Conservation (phyloP, 1,284 basidiomycete genomes). For the Chalciporus sp. region DNA sequence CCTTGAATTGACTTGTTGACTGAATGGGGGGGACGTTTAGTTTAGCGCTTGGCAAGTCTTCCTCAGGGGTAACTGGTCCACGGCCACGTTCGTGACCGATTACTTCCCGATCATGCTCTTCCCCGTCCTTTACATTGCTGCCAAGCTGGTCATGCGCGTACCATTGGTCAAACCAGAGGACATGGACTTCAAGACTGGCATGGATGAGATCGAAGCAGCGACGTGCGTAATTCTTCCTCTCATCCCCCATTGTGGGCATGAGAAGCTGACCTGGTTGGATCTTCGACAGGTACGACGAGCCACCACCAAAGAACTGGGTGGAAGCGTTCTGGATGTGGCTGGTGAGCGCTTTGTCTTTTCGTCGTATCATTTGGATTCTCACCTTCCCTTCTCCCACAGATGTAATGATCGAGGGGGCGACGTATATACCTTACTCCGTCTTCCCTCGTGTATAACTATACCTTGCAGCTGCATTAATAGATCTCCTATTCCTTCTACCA, state of each 20-base stretch:
- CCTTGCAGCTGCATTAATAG: not conserved
- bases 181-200: conserved; percentile 60
- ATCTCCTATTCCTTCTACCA: no score
- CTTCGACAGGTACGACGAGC: conserved; percentile 28
- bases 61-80: conserved; percentile 39
- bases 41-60: conserved; percentile 50
- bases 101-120: conserved; percentile 67
- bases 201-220: conserved; percentile 54
- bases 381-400: not conserved
- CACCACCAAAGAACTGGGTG: conserved; percentile 27
- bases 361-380: not conserved
- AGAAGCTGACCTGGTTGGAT: not conserved
- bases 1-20: not conserved
- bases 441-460: not conserved
- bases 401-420: conserved; percentile 7
- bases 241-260: no score
- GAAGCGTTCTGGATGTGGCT: conserved; percentile 33
- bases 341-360: conserved; percentile 13
- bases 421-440: not conserved
- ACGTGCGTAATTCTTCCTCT: conserved; percentile 32
- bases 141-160: conserved; percentile 43
- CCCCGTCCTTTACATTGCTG: conserved; percentile 54
- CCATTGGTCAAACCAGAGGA: conserved; percentile 41
- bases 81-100: conserved; percentile 45
- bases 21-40: conserved; percentile 13